phyloP scores from a whole-genome alignment of 371 early-diverging fungal genomes.

The Mortierella sp. region DNA sequence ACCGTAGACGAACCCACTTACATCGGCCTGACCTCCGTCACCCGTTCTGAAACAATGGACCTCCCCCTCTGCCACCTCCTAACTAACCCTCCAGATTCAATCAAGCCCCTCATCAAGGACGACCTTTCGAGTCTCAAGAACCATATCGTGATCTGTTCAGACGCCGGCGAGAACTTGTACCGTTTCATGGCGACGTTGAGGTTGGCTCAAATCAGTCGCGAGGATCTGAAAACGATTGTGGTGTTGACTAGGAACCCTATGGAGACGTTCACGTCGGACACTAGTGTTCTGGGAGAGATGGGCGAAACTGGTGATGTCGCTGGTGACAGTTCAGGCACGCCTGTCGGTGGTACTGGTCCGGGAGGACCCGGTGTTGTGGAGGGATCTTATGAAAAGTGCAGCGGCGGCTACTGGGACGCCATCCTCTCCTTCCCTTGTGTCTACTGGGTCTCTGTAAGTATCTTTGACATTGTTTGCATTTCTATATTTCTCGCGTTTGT shows the following conservation, averaged over 20 bases:
- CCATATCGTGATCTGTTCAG: constrained; percentile 46
- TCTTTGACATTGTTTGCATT: no score
- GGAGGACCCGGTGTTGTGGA: background rate
- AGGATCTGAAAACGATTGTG: constrained; percentile 52
- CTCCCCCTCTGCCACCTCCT: constrained; percentile 66
- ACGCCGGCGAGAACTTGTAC: constrained; percentile 35
- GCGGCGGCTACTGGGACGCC: constrained; percentile 31
- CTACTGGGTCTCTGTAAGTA: constrained; percentile 66
- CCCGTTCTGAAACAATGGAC: constrained; percentile 43
- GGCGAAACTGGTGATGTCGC: background rate
- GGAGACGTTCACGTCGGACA: constrained; percentile 21
- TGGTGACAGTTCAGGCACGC: background rate
- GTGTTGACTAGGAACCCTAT: constrained; percentile 39
- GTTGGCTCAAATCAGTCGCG: constrained; percentile 37
- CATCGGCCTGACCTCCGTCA: constrained; percentile 53
- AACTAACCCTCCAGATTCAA: constrained; percentile 53
- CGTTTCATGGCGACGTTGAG: constrained; percentile 48
- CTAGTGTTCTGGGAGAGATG: constrained; percentile 3
- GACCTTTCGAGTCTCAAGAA: constrained; percentile 39
- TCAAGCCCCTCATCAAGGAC: constrained; percentile 31
- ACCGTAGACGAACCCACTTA: constrained; percentile 42
- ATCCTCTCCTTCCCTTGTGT: constrained; percentile 69
- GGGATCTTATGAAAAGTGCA: background rate
- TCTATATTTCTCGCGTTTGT: background rate
- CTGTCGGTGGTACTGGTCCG: background rate